These are phyloP conservation scores for Pyrus communis DNA, from an alignment of 306 rosid genomes.

Conservation along the genomic window DNA sequence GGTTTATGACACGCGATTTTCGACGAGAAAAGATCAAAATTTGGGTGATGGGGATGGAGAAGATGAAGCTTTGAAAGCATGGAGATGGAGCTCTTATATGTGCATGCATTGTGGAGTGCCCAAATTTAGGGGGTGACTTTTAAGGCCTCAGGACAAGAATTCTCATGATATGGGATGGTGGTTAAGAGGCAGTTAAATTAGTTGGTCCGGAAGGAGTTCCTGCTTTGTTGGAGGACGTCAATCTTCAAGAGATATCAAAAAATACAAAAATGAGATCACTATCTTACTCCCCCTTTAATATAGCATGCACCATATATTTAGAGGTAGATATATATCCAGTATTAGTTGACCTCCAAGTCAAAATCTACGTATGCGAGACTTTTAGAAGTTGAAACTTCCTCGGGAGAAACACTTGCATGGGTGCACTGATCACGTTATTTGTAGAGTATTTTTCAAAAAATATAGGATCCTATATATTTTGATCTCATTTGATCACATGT, in stretches of 20 bases:
- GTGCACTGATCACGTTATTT: no score
- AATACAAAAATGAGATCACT: neutral
- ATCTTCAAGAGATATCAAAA: neutral
- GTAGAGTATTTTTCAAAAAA: no score
- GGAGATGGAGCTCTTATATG: neutral
- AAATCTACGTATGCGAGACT: neutral
- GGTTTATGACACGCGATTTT: neutral
- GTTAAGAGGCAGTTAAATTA: neutral
- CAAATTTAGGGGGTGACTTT: neutral
- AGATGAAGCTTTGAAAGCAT: neutral
- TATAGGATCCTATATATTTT: no score
- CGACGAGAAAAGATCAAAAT: neutral
- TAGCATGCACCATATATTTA: neutral
- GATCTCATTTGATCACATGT: no score
- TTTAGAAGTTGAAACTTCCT: neutral
- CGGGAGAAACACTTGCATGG: neutral
- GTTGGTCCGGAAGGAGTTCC: neutral
- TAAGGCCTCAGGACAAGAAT: neutral
- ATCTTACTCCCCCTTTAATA: neutral
- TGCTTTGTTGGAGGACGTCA: neutral
- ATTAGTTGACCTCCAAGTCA: neutral
- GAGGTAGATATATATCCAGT: neutral
- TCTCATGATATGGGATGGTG: neutral
- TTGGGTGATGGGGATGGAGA: neutral
- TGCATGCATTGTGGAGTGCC: neutral